A percentile compares a stretch with the other conserved stretches of the same genome.
These are phyloP conservation scores for Quercus agrifolia DNA, from an alignment of 306 rosid genomes.

Conservation along the genomic window DNA sequence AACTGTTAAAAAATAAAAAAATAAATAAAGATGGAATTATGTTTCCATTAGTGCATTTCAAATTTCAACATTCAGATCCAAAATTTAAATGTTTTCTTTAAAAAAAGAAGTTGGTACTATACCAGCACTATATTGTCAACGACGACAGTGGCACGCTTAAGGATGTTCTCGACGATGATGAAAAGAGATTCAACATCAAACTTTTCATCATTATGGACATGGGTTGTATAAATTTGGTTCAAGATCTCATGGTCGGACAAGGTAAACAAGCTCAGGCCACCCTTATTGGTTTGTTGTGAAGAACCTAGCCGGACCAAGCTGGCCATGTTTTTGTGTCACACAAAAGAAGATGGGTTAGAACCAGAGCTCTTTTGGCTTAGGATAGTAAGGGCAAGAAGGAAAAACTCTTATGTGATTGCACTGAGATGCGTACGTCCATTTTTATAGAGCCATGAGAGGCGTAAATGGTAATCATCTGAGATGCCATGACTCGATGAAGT, in stretches of 20 bases:
- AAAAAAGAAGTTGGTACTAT: not conserved
- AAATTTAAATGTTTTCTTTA: too few relatives aligned
- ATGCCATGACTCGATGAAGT: not conserved
- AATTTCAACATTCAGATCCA: too few relatives aligned
- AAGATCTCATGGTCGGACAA: not conserved
- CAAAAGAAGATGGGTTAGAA: not conserved
- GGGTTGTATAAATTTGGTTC: not conserved
- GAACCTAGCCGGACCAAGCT: not conserved
- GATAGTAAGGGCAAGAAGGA: not conserved
- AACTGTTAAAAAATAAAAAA: too few relatives aligned
- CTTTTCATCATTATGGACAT: constrained; percentile 36
- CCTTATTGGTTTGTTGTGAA: not conserved
- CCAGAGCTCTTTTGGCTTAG: not conserved
- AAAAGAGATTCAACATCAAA: constrained; percentile 41
- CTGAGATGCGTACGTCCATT: not conserved
- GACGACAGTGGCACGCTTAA: constrained; percentile 21
- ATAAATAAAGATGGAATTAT: too few relatives aligned
- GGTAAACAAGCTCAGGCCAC: not conserved
- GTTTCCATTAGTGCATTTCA: too few relatives aligned
- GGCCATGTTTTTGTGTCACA: not conserved
- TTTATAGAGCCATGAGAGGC: not conserved
- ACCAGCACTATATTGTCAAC: constrained; percentile 22
- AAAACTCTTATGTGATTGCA: not conserved
- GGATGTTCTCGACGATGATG: constrained; percentile 30
- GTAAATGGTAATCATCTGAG: not conserved